Evolutionary conservation across 169 alveolate genomes (phyloP).

Genomic region (Neospora caninum): DNA sequence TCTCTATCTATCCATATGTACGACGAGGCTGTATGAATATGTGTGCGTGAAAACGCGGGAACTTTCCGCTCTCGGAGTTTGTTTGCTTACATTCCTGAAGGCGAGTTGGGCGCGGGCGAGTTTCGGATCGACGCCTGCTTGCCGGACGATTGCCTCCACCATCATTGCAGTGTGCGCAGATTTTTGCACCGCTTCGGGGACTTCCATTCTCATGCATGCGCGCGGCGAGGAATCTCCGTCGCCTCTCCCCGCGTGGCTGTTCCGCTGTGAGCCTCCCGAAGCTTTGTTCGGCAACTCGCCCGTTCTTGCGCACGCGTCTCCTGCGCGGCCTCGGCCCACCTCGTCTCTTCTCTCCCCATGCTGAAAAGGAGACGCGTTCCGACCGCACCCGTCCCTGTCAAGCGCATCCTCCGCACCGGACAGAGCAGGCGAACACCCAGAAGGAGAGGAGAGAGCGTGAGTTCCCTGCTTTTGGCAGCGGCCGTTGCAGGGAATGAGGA

Average conservation of each 20-base stretch:
- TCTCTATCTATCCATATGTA: neutral
- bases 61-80: neutral
- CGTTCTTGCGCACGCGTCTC: neutral
- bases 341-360: neutral
- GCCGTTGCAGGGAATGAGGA: constrained; percentile 25
- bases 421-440: too few relatives aligned
- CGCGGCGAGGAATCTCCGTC: neutral
- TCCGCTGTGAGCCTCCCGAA: too few relatives aligned
- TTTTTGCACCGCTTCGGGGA: neutral
- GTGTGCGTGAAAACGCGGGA: neutral
- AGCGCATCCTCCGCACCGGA: neutral
- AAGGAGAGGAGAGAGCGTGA: too few relatives aligned
- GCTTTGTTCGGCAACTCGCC: too few relatives aligned
- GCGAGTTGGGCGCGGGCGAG: constrained; percentile 19
- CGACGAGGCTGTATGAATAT: too few relatives aligned
- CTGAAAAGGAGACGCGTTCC: too few relatives aligned
- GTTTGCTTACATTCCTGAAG: neutral
- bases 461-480: neutral
- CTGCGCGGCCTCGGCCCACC: neutral
- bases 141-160: neutral
- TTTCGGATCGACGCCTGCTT: constrained; percentile 8
- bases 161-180: constrained; percentile 21
- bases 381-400: neutral
- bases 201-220: neutral
- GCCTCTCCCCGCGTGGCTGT: too few relatives aligned